These are phyloP conservation scores for Trypanosoma scelopori DNA, from an alignment of 208 protist species.

Conservation along the genomic window DNA sequence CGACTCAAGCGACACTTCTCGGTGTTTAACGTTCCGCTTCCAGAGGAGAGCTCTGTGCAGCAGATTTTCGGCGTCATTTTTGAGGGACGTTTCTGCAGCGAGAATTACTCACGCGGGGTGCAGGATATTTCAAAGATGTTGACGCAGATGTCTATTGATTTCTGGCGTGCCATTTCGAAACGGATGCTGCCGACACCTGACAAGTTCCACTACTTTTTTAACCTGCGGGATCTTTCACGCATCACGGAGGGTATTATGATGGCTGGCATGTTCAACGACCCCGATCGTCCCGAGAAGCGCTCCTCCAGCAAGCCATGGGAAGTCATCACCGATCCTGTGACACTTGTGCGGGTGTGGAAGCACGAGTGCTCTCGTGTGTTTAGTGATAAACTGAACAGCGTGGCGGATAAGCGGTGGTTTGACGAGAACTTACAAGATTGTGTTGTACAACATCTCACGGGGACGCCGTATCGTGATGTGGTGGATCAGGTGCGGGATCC, in stretches of 20 bases:
- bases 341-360: constrained; percentile 94
- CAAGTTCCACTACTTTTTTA: constrained; percentile 99
- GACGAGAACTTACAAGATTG: constrained; percentile 88
- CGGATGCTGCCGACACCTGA: constrained; percentile 97
- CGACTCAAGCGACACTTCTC: constrained; percentile 97
- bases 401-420: constrained; percentile 96
- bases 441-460: constrained; percentile 67
- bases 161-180: constrained; percentile 88
- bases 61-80: constrained; percentile 93
- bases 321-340: constrained; percentile 66
- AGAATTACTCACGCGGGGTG: constrained; percentile 80
- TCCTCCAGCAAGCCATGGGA: constrained; percentile 83
- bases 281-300: constrained; percentile 88
- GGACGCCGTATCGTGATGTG: constrained; percentile 82
- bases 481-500: constrained; percentile 71
- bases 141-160: constrained; percentile 92
- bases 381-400: constrained; percentile 95
- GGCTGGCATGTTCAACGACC: constrained; percentile 81
- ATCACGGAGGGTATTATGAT: constrained; percentile 96
- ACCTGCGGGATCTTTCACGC: constrained; percentile 96
- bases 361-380: constrained; percentile 98
- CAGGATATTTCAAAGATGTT: constrained; percentile 89
- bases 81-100: constrained; percentile 90
- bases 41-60: constrained; percentile 93
- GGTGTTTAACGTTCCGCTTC: constrained; percentile 97